Base-by-base conservation (phyloP, 441 rosid species). In the Syzygium syzygioides region DNA sequence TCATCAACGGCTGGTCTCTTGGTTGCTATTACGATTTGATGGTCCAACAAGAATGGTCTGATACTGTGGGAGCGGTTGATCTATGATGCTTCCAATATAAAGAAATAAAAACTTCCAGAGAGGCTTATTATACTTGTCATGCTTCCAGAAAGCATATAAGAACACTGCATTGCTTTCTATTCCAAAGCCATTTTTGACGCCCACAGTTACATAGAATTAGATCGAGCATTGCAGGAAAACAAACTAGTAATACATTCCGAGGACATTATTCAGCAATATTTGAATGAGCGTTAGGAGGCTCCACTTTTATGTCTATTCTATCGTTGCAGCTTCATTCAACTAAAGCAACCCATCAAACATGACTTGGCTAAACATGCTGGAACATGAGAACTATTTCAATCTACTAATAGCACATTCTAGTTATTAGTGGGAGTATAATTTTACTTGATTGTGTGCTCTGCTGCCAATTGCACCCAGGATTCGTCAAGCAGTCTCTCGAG, bases 231-330 rank as follows among this genome's bases (percentile, higher is more conserved):
- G 57, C 57, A 19, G 23, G 57, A 30, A 18, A 32, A 32, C 45
- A 66, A 66, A 32, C 41, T 32, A 66, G 45, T 0, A 32, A 5
- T 1, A 18, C 0, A 0, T 32, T 66, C 79, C 1, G 0, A 32
- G 79, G 79, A 66, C 79, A 66, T 32, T 4, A 60, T 60, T 60
- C 66, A 0, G 66, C 32, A 28, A 59, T 59, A 59, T 59, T 59
- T 59, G 64, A 25, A 59, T 15, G 12, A 25, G 50, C 50, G 10
- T 48, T 48, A 37, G 41, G 41, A 52, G 12, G 54, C 54, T 12
- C 54, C 54, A 11, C 54, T 52, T 3, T 52, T 52, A 3, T 3
- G 54, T 52, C 54, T 52, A 15, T 12, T 52, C 54, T 52, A 11
- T 52, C 71, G 15, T n/a, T 62, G 71, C 0, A 60, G 32, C 71